Percentiles rank a stretch among this genome's conserved stretches.
These are phyloP conservation scores for Colletotrichum theobromicola DNA, from an alignment of 2,329 filamentous ascomycete species.

Conservation along the genomic window DNA sequence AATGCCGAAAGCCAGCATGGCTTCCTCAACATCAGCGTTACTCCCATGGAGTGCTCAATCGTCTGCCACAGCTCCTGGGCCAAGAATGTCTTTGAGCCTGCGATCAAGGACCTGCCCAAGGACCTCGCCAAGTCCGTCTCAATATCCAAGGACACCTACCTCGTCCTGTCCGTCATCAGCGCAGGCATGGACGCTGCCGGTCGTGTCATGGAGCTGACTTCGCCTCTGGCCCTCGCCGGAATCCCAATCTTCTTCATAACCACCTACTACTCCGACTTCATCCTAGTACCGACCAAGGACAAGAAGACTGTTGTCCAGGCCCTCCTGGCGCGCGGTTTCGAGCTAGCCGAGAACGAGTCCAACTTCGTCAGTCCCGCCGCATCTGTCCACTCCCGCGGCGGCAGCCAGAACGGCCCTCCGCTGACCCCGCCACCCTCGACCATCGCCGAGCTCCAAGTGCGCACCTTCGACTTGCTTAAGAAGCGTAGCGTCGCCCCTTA, in stretches of 20 bases:
- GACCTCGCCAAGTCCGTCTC: constrained; percentile 61
- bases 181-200: constrained; percentile 91
- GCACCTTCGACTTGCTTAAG: constrained; percentile 85
- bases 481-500: constrained; percentile 76
- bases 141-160: constrained; percentile 83
- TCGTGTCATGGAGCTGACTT: constrained; percentile 89
- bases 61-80: constrained; percentile 83
- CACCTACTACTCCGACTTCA: constrained; percentile 97
- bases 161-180: constrained; percentile 88
- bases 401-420: constrained; percentile 53
- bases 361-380: constrained; percentile 65
- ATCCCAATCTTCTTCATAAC: constrained; percentile 99
- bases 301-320: constrained; percentile 77
- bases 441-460: constrained; percentile 78
- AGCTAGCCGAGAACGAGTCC: constrained; percentile 76
- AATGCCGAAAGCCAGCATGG: constrained; percentile 66
- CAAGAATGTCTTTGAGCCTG: constrained; percentile 74
- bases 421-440: constrained; percentile 79
- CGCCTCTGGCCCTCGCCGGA: constrained; percentile 86
- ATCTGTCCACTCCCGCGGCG: constrained; percentile 38
- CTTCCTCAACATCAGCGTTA: constrained; percentile 94
- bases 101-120: constrained; percentile 64
- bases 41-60: constrained; percentile 89
- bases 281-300: constrained; percentile 82
- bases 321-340: constrained; percentile 80